Percentiles rank a stretch among this genome's conserved stretches.
These are phyloP conservation scores for Epichloe coenophiala DNA, from an alignment of 2,329 filamentous ascomycete genomes.

Conservation along the genomic window DNA sequence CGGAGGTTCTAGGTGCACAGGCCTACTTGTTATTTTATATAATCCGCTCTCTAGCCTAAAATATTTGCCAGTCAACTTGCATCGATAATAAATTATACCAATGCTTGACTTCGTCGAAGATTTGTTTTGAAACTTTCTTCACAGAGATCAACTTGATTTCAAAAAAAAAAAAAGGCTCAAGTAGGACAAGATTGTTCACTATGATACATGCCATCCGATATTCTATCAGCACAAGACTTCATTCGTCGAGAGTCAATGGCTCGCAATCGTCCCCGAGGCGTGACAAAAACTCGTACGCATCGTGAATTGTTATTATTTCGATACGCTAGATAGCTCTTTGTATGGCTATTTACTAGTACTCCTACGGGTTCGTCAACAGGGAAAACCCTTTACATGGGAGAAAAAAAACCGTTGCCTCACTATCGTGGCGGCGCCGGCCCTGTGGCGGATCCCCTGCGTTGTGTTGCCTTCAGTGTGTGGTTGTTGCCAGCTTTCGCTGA, in stretches of 20 bases:
- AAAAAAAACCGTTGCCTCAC: too few relatives aligned
- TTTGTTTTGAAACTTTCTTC: not conserved
- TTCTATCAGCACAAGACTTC: not conserved
- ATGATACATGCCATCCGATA: not conserved
- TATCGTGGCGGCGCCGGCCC: too few relatives aligned
- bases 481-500: too few relatives aligned
- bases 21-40: slow-evolving; percentile 89
- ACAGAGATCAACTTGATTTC: not conserved
- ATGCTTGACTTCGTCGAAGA: not conserved
- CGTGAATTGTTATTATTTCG: not conserved
- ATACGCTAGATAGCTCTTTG: too few relatives aligned
- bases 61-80: not conserved
- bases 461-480: too few relatives aligned
- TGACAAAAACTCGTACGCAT: not conserved
- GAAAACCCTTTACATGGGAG: too few relatives aligned
- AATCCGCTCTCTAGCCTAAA: slow-evolving; percentile 41
- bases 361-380: too few relatives aligned
- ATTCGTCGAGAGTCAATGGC: not conserved
- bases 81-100: not conserved
- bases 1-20: slow-evolving; percentile 72
- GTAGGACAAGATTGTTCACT: not conserved
- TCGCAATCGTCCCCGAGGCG: not conserved
- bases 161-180: not conserved
- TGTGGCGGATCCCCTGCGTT: too few relatives aligned
- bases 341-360: too few relatives aligned